phyloP scores from a whole-genome alignment of 176 grass and related monocot species.

The Bonia amplexicaulis region DNA sequence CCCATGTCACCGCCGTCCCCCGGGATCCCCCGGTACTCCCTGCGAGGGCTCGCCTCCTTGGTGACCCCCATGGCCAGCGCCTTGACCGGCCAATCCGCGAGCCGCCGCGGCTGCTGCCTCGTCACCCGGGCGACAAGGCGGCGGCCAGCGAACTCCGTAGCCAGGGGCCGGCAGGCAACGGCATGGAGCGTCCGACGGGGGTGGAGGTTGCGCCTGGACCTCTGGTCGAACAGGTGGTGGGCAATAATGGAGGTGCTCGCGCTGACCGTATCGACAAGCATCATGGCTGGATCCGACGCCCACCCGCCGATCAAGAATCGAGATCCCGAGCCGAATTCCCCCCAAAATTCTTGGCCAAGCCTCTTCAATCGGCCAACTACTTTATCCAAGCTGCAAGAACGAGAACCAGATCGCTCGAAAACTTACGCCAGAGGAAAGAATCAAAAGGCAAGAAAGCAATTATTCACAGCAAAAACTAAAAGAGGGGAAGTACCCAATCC shows the following conservation, averaged over 20 bases:
- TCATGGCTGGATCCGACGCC: slow-evolving; percentile 38
- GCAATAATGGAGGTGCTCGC: slow-evolving; percentile 72
- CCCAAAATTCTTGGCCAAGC: background rate
- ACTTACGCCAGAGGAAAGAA: background rate
- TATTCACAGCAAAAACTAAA: background rate
- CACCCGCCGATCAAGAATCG: background rate
- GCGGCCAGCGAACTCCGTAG: slow-evolving; percentile 37
- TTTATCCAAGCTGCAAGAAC: slow-evolving; percentile 16
- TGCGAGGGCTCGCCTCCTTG: slow-evolving; percentile 50
- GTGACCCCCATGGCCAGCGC: slow-evolving; percentile 53
- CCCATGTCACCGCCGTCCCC: slow-evolving; percentile 40
- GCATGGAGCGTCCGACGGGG: slow-evolving; percentile 28
- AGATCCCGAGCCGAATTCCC: background rate
- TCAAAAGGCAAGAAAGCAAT: background rate
- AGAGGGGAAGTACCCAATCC: background rate
- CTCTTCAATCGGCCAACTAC: background rate
- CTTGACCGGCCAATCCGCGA: slow-evolving; percentile 40
- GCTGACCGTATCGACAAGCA: slow-evolving; percentile 65
- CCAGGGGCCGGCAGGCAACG: slow-evolving; percentile 39
- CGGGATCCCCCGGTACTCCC: slow-evolving; percentile 48
- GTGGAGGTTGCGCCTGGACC: slow-evolving; percentile 13
- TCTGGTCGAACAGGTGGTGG: slow-evolving; percentile 51
- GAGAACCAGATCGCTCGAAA: background rate
- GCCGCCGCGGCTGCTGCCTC: slow-evolving; percentile 13
- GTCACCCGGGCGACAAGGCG: slow-evolving; percentile 29